Base-by-base conservation (phyloP, 139 green algal species). In the Edaphochlamys debaryana region DNA sequence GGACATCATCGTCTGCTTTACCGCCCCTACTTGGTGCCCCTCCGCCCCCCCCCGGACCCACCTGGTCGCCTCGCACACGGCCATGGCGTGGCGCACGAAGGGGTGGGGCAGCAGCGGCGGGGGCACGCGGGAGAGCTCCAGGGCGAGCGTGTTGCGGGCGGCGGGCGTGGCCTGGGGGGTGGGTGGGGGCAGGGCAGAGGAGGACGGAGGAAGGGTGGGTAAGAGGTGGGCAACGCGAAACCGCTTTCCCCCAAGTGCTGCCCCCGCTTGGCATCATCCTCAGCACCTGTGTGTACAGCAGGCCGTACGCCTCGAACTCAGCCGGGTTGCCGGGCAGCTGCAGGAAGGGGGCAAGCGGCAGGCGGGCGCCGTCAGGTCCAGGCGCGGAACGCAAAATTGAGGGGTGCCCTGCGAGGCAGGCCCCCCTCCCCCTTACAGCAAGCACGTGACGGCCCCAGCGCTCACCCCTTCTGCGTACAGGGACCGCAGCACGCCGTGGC, bases 261-360 rank as follows among this genome's bases (percentile, higher is more conserved):
- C n/a, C n/a, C n/a, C n/a, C n/a, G n/a, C n/a, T n/a, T n/a, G n/a
- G n/a, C n/a, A n/a, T n/a, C n/a, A n/a, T n/a, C n/a, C n/a, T n/a
- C n/a, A 30, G n/a, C 15, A 56, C 62, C 0, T 91, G 86, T 0
- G 92, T 90, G 37, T 91, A 90, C 64, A 97, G 89, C 75, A 97
- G 67, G 1, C 88, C 85, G 63, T 97, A 97, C 5, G 92, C 90
- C 30, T 87, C 71, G 73, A 97, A 97, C 86, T 97, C 94, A 0
- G 45, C 82, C 0, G 45, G 56, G 20, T 82, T 87, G 67, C 89
- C 89, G 22, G 40, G 56, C 15, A 91, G 71, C 80, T 91, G 84
- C 13, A 68, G 6, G 25, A 2, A 19, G n/a, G 30, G 63, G 34
- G 72, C 0, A 7, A 42, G 8, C 36, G 41, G n/a, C n/a, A n/a